Percentiles rank a stretch among this genome's conserved stretches.
phyloP scores from a whole-genome alignment of 1,284 basidiomycete species.

The Cutaneotrichosporon sp. region DNA sequence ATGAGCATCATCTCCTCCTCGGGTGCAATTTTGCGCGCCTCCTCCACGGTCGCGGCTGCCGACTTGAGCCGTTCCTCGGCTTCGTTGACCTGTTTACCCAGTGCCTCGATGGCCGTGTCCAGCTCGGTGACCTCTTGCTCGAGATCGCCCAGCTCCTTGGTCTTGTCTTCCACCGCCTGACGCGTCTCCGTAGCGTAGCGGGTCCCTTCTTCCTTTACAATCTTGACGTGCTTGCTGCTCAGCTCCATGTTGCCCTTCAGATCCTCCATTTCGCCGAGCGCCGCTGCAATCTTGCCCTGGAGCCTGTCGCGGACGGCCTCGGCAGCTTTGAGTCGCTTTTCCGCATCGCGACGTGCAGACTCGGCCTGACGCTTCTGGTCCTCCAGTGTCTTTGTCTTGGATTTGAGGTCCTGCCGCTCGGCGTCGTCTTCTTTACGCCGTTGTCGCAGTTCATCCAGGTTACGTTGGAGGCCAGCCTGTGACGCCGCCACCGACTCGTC shows the following conservation, averaged over 20 bases:
- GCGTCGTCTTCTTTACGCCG: slow-evolving; percentile 79
- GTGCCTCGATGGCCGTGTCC: slow-evolving; percentile 31
- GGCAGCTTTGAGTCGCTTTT: slow-evolving; percentile 72
- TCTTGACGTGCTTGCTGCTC: slow-evolving; percentile 41
- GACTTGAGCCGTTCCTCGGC: slow-evolving; percentile 40
- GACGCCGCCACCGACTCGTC: slow-evolving; percentile 59
- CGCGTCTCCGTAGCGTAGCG: slow-evolving; percentile 34
- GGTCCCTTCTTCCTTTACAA: slow-evolving; percentile 56
- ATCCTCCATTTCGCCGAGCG: slow-evolving; percentile 63
- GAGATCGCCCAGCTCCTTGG: slow-evolving; percentile 41
- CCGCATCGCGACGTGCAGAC: slow-evolving; percentile 69
- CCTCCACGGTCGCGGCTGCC: slow-evolving; percentile 28
- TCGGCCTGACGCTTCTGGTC: slow-evolving; percentile 82
- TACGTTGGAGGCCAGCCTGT: slow-evolving; percentile 61
- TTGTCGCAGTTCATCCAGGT: slow-evolving; percentile 67
- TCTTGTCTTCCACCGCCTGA: slow-evolving; percentile 61
- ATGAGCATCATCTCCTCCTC: slow-evolving; percentile 49
- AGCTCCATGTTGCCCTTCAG: slow-evolving; percentile 55
- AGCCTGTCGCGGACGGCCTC: slow-evolving; percentile 63
- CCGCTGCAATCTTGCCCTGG: slow-evolving; percentile 58
- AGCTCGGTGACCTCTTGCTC: slow-evolving; percentile 34
- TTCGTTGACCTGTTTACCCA: slow-evolving; percentile 33
- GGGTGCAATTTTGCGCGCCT: slow-evolving; percentile 35
- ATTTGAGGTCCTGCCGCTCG: slow-evolving; percentile 68
- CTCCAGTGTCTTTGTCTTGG: slow-evolving; percentile 74